Percentiles rank a stretch among this genome's conserved stretches.
Evolutionary conservation across 345 rosid genomes (phyloP).

Genomic region (Syzygium grande): DNA sequence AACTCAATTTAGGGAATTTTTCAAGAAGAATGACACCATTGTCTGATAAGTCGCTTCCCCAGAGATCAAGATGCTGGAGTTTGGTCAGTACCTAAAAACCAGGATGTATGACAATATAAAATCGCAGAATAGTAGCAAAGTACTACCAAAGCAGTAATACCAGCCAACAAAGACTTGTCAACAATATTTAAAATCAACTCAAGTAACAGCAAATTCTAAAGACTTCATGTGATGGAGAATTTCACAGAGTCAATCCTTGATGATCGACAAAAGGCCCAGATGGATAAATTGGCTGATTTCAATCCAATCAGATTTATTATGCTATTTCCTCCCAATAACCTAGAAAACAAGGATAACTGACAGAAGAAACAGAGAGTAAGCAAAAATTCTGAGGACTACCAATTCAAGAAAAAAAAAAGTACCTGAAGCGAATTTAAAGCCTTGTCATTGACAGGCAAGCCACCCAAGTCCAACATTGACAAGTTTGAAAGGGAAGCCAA

Average conservation of each 20-base stretch:
- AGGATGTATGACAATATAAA: not conserved
- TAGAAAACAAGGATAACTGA: not conserved
- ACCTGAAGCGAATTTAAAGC: conserved; percentile 72
- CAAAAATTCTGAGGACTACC: not conserved
- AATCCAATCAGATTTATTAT: not conserved
- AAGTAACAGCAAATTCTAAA: not conserved
- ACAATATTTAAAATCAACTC: not conserved
- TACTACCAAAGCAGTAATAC: not conserved
- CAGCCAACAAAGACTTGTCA: not conserved
- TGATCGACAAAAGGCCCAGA: not conserved
- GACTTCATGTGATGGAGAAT: not conserved
- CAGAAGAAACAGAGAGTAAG: not conserved
- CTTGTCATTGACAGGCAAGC: conserved; percentile 69
- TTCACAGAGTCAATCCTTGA: not conserved
- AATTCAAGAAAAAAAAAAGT: not conserved
- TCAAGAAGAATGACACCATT: conserved; percentile 44
- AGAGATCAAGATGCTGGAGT: conserved; percentile 81
- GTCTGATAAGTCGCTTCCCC: conserved; percentile 79
- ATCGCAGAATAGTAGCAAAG: not conserved
- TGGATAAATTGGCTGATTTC: not conserved
- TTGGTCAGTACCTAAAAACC: conserved; percentile 47
- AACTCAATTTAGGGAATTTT: conserved; percentile 49
- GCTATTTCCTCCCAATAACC: not conserved
- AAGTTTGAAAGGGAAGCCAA: conserved; percentile 58
- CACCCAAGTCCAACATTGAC: conserved; percentile 69